Base-by-base conservation (phyloP, 2,329 filamentous ascomycete species). In the Ceratocystis cacaofunesta region DNA sequence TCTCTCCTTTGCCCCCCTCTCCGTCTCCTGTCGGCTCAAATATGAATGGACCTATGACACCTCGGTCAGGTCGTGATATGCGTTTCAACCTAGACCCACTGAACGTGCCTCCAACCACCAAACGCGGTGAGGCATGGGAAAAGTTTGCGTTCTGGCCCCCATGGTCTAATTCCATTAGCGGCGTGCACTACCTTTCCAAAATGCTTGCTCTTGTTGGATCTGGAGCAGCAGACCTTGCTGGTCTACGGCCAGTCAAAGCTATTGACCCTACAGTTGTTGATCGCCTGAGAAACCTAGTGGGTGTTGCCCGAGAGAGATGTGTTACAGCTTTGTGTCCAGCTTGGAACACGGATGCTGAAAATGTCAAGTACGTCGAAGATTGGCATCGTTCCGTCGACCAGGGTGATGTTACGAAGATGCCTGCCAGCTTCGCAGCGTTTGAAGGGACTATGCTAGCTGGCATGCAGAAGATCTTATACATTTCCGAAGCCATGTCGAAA, bases 101-200 rank as follows among this genome's bases (percentile, higher is more conserved):
- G 71, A 91, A 89, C 68, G 78, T 89, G 1, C 92, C 90, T 1
- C 85, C 86, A 10, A 90, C 88, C 0, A 89, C 90, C 0, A 89
- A 82, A 70, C 83, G 83, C 57, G 92, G 92, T 5, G 90, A 96
- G 70, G 78, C 86, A 0, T 97, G 91, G 90, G 94, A 97, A 72
- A 88, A 92, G 76, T 85, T 94, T 74, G 92, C 92, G 0, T 99
- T 97, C 75, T 97, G 92, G 92, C 92, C 92, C 3, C 94, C 92
- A 0, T 87, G 89, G 76, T 89, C 91, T 1, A 97, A 96, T 72
- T 92, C 92, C 0, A 78, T 97, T 28, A 95, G 91, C 67, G 92
- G 89, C n/a, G 89, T 92, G 1, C 85, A 95, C 73, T 96, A 95
- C 72, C 80, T 99, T 4, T 85, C 88, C 62, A 90, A 88, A 73